phyloP scores from a whole-genome alignment of 257 asterid genomes.

The Euphrasia confusa region DNA sequence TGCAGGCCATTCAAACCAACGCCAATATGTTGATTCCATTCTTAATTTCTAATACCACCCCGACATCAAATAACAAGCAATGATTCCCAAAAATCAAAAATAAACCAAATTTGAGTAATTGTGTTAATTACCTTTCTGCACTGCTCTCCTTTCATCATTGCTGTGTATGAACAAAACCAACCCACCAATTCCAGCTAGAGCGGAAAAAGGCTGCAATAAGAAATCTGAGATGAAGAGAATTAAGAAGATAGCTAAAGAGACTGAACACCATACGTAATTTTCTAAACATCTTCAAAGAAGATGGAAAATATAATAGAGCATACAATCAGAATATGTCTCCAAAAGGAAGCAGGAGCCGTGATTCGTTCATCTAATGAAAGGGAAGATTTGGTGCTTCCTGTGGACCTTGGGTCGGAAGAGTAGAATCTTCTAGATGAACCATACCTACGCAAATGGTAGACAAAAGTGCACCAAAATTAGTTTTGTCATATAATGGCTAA shows the following conservation, averaged over 20 bases:
- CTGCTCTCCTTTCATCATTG: slow-evolving; percentile 87
- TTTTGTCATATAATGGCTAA: no score
- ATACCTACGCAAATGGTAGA: slow-evolving; percentile 28
- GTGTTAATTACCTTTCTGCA: slow-evolving; percentile 59
- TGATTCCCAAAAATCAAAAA: slow-evolving; percentile 1
- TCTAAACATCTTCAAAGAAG: slow-evolving; percentile 25
- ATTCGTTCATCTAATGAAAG: slow-evolving; percentile 33
- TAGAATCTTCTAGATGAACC: slow-evolving; percentile 35
- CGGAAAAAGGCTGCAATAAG: slow-evolving; percentile 74
- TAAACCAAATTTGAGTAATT: neutral
- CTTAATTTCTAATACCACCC: neutral
- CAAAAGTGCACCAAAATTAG: neutral
- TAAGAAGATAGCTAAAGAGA: slow-evolving; percentile 21
- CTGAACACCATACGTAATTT: slow-evolving; percentile 20
- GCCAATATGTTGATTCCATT: neutral
- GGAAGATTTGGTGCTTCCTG: slow-evolving; percentile 24
- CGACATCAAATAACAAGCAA: neutral
- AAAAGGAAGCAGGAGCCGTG: slow-evolving; percentile 32
- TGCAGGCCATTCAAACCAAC: neutral
- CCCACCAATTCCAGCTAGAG: slow-evolving; percentile 74
- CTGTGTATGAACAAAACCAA: slow-evolving; percentile 51
- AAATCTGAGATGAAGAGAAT: slow-evolving; percentile 40
- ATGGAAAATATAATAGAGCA: slow-evolving; percentile 29
- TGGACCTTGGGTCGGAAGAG: slow-evolving; percentile 33
- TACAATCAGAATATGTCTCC: slow-evolving; percentile 61